Evolutionary conservation across 139 green algal species (phyloP).

Genomic region (Dunaliella sp.): DNA sequence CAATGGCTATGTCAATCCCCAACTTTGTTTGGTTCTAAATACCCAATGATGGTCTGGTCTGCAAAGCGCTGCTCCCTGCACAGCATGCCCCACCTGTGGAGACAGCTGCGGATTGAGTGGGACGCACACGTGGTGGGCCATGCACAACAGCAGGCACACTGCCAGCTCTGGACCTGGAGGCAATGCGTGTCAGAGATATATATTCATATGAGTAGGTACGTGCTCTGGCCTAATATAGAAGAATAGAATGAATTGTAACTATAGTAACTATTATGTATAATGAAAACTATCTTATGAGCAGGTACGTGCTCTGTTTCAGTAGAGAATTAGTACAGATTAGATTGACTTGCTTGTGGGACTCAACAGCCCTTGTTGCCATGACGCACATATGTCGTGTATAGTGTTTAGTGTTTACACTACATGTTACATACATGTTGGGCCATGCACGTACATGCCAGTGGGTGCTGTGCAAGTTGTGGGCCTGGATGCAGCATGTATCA

Average conservation of each 20-base stretch:
- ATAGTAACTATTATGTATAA: too few species aligned
- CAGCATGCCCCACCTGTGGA: background rate
- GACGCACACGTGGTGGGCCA: background rate
- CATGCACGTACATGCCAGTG: too few species aligned
- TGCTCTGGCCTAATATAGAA: background rate
- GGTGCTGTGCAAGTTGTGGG: background rate
- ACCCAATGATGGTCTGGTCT: background rate
- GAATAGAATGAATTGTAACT: background rate
- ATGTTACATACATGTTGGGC: too few species aligned
- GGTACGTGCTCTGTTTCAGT: background rate
- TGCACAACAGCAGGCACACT: background rate
- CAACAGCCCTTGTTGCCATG: too few species aligned
- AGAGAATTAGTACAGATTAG: background rate
- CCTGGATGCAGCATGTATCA: background rate
- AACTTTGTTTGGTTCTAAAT: background rate
- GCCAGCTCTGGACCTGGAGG: background rate
- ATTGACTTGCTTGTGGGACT: too few species aligned
- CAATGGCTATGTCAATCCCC: background rate
- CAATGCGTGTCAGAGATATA: background rate
- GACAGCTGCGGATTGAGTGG: background rate
- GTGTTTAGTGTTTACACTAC: too few species aligned
- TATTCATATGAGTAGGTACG: background rate
- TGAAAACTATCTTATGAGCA: background rate
- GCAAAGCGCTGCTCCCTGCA: too few species aligned
- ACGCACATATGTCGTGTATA: too few species aligned